Evolutionary conservation across 2,329 filamentous ascomycete species (phyloP), one percentile per base, ranked within the genome.

Genomic region (Rutstroemia sp.): DNA sequence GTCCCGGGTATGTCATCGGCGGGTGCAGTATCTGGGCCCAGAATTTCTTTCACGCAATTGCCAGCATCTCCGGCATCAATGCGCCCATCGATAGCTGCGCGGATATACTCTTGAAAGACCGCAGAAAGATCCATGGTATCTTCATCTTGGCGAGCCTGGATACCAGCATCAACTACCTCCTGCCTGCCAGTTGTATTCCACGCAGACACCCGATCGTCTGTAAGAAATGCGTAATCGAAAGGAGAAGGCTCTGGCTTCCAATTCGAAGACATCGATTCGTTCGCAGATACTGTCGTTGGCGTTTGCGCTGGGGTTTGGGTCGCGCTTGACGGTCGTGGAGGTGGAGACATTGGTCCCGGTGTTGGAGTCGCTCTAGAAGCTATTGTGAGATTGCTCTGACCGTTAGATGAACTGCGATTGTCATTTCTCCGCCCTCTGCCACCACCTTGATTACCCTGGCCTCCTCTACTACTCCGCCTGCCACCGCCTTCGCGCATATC

Each of bases 71-170:
- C 69, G 2, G 89, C 77, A 40, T 80, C 76, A 47, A 96, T 72
- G 49, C 84, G 81, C 44, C 78, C 80, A 66, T 90, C 85, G 12
- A 95, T 73, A 17, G 86, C 84, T 36, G 89, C 84, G 59, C 86
- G 84, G 38, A 94, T 81, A 39, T 96, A 80, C 70, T 99, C 94
- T 73, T 96, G 89, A 63, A 92, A 90, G 21, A 96, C 75, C 14
- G 80, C 80, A 30, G 86, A 84, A 39, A 95, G 74, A 57, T 83
- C 81, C 47, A 86, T 76, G 7, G 81, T 74, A 66, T 95, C 86
- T 62, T 88, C 82, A 61, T 87, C 80, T 38, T 81, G 74, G 63
- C 83, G 81, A 48, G 86, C 84, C 63, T 84, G 77, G 45, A 79
- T 70, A 23, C 86, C 87, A 63, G 82, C 78, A 21, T 83, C 78